A percentile compares a stretch with the other conserved stretches of the same genome.
Evolutionary conservation across 73 alveolate species (phyloP).

Genomic region (Breviolum minutum): DNA sequence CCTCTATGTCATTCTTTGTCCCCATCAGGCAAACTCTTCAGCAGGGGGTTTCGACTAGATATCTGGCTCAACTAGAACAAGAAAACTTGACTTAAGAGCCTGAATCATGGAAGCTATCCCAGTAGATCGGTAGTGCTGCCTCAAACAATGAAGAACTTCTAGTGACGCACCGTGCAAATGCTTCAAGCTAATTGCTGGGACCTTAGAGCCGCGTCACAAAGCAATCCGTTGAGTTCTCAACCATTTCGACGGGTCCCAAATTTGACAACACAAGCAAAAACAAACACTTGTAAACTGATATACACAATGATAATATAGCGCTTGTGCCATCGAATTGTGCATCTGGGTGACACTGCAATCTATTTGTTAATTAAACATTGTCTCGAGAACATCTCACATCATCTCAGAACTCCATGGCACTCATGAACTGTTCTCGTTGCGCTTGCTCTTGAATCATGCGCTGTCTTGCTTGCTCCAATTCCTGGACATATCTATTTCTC

Average conservation of each 20-base stretch:
- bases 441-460: constrained; percentile 29
- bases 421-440: background rate
- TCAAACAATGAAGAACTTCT: background rate
- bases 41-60: background rate
- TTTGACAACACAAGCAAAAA: background rate
- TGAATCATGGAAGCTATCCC: background rate
- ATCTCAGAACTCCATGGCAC: constrained; percentile 29
- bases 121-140: background rate
- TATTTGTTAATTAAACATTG: background rate
- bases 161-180: background rate
- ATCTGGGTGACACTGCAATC: constrained; percentile 10
- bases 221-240: background rate
- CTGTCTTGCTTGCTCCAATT: constrained; percentile 45
- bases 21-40: background rate
- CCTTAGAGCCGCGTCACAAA: background rate
- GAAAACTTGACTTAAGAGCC: background rate
- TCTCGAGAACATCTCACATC: background rate
- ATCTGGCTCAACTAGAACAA: background rate
- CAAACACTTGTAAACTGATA: background rate
- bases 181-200: constrained; percentile 18
- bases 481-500: constrained; percentile 26
- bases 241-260: constrained; percentile 10
- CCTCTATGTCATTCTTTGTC: background rate
- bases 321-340: background rate
- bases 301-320: background rate